Evolutionary conservation across 163 green algal genomes (phyloP), one percentile per base, ranked within the genome.

Genomic region (Chlamydomonas reinhardtii): DNA sequence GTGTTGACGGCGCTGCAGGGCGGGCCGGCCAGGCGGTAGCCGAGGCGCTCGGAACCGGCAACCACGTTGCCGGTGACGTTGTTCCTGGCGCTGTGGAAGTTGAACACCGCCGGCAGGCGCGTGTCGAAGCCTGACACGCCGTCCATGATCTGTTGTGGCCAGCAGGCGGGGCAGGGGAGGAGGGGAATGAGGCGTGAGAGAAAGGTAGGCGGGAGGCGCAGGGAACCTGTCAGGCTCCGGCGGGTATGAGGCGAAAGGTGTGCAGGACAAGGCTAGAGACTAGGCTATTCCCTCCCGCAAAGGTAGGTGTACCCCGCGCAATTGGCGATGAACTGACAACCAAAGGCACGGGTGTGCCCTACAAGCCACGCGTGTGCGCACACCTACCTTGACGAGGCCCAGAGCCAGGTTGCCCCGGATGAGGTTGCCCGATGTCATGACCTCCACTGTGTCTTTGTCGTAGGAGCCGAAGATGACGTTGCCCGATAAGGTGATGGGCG

Each of bases 361-460:
- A n/a, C n/a, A n/a, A n/a, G n/a, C n/a, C n/a, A n/a, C n/a, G n/a
- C n/a, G 48, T 19, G 48, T 56, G 12, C 11, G 11, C 73, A 52
- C 86, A 83, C 83, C 71, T 93, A 83, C 83, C 71, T 93, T 93
- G 68, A 92, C 76, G 0, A 84, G 90, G 27, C 92, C 92, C 62
- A 89, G 61, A 6, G 52, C 92, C 29, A 94, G 75, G 82, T 95
- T 95, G 78, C 69, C 76, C 6, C n/a, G n/a, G 35, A 94, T 74
- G n/a, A 81, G 48, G 35, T 87, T 88, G 52, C 76, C 54, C 11
- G 17, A 9, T 5, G 39, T 77, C 17, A 37, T 59, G 1, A 89
- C 62, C 71, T 78, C 37, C 25, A 94, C 82, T 2, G 85, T 90
- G 34, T n/a, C 56, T 5, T n/a, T 66, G 80, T 94, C 91, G 71